phyloP scores from a whole-genome alignment of 495 filamentous ascomycete species.

The Clohesyomyces aquaticus region DNA sequence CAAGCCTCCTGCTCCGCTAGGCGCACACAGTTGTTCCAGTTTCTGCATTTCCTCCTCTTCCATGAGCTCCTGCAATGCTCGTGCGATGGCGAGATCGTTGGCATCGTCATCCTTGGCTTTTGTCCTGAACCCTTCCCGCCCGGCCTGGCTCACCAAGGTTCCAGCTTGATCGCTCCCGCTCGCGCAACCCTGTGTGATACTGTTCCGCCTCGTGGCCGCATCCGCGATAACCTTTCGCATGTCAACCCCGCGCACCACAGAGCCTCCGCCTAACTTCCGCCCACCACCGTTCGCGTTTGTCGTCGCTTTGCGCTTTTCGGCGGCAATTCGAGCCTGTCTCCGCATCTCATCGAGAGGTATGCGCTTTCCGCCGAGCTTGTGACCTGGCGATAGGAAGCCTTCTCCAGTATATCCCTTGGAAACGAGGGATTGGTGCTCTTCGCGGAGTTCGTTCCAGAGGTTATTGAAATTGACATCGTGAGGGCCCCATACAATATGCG shows the following conservation, averaged over 20 bases:
- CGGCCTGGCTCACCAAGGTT: conserved; percentile 67
- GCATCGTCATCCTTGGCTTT: conserved; percentile 87
- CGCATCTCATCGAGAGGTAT: conserved; percentile 76
- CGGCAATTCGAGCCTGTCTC: conserved; percentile 72
- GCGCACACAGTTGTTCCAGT: conserved; percentile 54
- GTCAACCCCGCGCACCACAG: conserved; percentile 64
- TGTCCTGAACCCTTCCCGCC: conserved; percentile 74
- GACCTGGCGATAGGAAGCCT: conserved; percentile 79
- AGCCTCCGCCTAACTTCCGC: conserved; percentile 72
- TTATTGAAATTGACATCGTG: conserved; percentile 83
- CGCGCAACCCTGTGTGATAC: conserved; percentile 71
- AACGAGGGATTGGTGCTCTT: conserved; percentile 75
- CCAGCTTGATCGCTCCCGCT: conserved; percentile 68
- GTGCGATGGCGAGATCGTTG: conserved; percentile 85
- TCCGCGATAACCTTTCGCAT: conserved; percentile 75
- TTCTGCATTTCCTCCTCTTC: conserved; percentile 80
- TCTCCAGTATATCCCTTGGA: conserved; percentile 90
- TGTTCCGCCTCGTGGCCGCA: conserved; percentile 70
- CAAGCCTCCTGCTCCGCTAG: conserved; percentile 41
- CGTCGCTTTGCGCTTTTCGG: conserved; percentile 68
- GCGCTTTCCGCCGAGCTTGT: conserved; percentile 68
- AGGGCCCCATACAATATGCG: conserved; percentile 82
- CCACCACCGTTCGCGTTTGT: conserved; percentile 58
- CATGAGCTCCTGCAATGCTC: conserved; percentile 84
- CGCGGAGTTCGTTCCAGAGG: conserved; percentile 84